A percentile compares a stretch with the other conserved stretches of the same genome.
These are phyloP conservation scores for Rickenella mellea DNA, from an alignment of 768 basidiomycete genomes.

Conservation along the genomic window DNA sequence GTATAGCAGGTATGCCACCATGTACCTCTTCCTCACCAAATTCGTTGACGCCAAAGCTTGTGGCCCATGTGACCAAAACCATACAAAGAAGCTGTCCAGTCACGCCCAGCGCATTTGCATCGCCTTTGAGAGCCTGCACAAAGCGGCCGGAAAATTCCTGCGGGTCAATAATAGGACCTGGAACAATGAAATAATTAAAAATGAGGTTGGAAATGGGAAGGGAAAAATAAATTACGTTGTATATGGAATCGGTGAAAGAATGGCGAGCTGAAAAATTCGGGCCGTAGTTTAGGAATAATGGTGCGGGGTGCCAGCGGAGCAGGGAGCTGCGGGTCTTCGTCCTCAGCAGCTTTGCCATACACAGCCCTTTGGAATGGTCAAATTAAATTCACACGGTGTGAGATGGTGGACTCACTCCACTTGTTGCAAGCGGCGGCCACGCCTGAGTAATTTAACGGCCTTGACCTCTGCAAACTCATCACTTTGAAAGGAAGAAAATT, in stretches of 20 bases:
- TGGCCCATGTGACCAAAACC: conserved; percentile 81
- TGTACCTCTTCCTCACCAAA: conserved; percentile 42
- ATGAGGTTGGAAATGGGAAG: too few relatives aligned
- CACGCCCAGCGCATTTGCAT: conserved; percentile 46
- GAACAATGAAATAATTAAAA: conserved; percentile 5
- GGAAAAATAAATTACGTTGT: conserved; percentile 52
- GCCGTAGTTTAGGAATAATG: conserved; percentile 62
- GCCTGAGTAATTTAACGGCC: conserved; percentile 75
- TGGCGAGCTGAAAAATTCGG: conserved; percentile 73
- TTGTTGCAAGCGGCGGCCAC: conserved; percentile 73
- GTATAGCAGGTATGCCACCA: conserved; percentile 23
- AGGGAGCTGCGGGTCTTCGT: conserved; percentile 25
- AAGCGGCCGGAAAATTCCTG: conserved; percentile 72
- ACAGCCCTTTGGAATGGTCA: conserved; percentile 3
- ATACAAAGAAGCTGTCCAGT: conserved; percentile 73
- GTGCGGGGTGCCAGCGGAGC: conserved; percentile 28
- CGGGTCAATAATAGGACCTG: conserved; percentile 82
- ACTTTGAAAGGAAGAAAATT: conserved; percentile 29
- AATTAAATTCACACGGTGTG: background rate
- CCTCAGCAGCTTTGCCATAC: conserved; percentile 58
- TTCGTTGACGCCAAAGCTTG: conserved; percentile 82
- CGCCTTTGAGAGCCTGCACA: conserved; percentile 51
- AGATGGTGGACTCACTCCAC: conserved; percentile 52
- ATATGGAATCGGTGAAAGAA: conserved; percentile 82
- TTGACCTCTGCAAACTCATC: conserved; percentile 91